Evolutionary conservation across 1,284 basidiomycete genomes (phyloP).

Genomic region (Irpex rosettiformis): DNA sequence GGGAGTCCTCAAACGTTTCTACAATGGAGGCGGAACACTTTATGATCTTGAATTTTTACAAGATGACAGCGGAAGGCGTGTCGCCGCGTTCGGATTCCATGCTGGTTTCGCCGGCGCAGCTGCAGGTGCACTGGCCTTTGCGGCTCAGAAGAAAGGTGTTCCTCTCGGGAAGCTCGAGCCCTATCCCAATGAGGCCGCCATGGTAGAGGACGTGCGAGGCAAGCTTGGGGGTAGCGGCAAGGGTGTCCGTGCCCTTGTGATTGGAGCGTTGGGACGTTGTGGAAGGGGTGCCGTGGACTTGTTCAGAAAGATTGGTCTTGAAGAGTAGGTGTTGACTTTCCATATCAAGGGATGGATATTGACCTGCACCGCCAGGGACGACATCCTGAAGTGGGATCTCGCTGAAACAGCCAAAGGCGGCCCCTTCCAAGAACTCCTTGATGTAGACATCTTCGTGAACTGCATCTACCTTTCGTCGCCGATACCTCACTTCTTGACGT

Average conservation of each 20-base stretch:
- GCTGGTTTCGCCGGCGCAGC: slow-evolving; percentile 98
- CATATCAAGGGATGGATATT: neutral
- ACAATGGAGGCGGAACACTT: slow-evolving; percentile 81
- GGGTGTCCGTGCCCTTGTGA: slow-evolving; percentile 87
- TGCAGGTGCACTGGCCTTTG: slow-evolving; percentile 84
- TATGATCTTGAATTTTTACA: slow-evolving; percentile 98
- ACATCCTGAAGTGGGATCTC: slow-evolving; percentile 98
- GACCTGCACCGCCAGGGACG: slow-evolving; percentile 44
- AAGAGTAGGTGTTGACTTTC: slow-evolving; percentile 60
- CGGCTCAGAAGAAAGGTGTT: slow-evolving; percentile 62
- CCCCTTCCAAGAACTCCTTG: slow-evolving; percentile 93
- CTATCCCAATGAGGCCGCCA: slow-evolving; percentile 78
- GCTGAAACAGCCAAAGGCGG: slow-evolving; percentile 96
- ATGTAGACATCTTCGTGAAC: slow-evolving; percentile 98
- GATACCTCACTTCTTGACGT: slow-evolving; percentile 88
- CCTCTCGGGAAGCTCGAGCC: slow-evolving; percentile 72
- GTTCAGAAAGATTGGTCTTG: slow-evolving; percentile 90
- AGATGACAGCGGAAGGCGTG: slow-evolving; percentile 81
- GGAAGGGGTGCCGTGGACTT: slow-evolving; percentile 96
- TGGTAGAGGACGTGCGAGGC: slow-evolving; percentile 72
- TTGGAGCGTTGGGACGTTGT: slow-evolving; percentile 94
- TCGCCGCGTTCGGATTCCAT: slow-evolving; percentile 99
- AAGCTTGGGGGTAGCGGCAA: slow-evolving; percentile 71
- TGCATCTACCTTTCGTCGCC: slow-evolving; percentile 95
- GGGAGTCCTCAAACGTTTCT: slow-evolving; percentile 85